Base-by-base conservation (phyloP, 805 yeast species). In the Myxozyma geophila region DNA sequence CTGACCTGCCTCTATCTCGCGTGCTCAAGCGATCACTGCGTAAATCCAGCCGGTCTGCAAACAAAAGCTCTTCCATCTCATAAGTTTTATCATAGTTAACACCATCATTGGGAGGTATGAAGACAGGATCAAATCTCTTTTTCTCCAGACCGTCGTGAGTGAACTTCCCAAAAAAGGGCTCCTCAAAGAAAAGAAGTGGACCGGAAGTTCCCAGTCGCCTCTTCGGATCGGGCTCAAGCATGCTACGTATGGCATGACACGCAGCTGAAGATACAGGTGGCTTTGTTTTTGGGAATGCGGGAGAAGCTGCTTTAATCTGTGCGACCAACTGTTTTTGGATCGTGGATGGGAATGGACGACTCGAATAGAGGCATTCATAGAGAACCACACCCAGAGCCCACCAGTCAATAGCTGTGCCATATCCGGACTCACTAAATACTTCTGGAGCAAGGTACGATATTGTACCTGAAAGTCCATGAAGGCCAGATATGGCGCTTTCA, bases 161-260 rank as follows among this genome's bases (percentile, higher is more conserved):
- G 43, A 48, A 66, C 0, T 80, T 85, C 23, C 80, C 76, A 72
- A 96, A 91, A 73, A 88, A 93, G 0, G 89, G 87, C 75, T 93
- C 98, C 1, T 73, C 69, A 76, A 82, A 89, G 47, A 95, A 88
- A 70, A 91, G 97, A 0, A 82, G 81, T 0, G 90, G 87, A 0
- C 96, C 97, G 60, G 83, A 80, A 2, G 72, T 64, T 0, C 98
- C 98, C 17, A 95, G 78, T 66, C 99, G 80, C 60, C 82, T 72
- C 4, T 75, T 73, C 0, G 92, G 92, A 68, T 90, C 85, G 58
- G 85, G 77, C 1, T 80, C 79, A 52, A 95, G 78, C 36, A 96
- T 77, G 67, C 79, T 81, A 36, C 73, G 72, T 49, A 95, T 87
- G 60, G 95, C 78, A 74, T 90, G 92, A 69, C 84, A 85, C 0